Percentiles rank a stretch among this genome's conserved stretches.
phyloP scores from a whole-genome alignment of 345 rosid genomes.

The Eucalyptus cladocalyx region DNA sequence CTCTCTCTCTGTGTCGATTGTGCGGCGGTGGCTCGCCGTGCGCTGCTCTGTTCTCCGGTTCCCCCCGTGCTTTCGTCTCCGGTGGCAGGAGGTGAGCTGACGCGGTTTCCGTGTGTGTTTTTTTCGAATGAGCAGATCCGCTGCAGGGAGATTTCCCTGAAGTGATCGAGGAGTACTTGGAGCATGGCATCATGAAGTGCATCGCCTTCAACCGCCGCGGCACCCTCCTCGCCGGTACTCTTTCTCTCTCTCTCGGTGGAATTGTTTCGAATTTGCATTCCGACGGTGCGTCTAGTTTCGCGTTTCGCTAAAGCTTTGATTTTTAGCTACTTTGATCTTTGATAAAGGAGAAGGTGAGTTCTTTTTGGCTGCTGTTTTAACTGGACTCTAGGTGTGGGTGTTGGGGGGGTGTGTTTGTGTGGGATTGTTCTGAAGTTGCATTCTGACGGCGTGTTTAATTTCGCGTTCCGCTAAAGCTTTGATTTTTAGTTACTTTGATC shows the following conservation, averaged over 20 bases:
- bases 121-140: constrained; percentile 37
- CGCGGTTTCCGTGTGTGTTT: not conserved
- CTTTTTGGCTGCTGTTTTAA: not conserved
- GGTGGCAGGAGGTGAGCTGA: not conserved
- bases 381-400: too few species aligned
- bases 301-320: not conserved
- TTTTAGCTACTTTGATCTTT: not conserved
- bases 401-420: too few species aligned
- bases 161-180: constrained; percentile 94
- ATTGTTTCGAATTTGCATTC: not conserved
- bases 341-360: not conserved
- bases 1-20: not conserved
- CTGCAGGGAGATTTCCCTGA: constrained; percentile 99
- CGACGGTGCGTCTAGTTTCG: not conserved
- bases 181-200: constrained; percentile 90
- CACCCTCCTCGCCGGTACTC: constrained; percentile 83
- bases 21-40: not conserved
- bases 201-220: constrained; percentile 97
- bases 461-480: not conserved
- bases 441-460: not conserved
- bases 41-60: not conserved
- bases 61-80: not conserved
- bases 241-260: not conserved
- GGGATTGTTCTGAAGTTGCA: not conserved
- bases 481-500: not conserved